Base-by-base conservation (phyloP, 1,139 yeast genomes). In the Williopsis jadinii region DNA sequence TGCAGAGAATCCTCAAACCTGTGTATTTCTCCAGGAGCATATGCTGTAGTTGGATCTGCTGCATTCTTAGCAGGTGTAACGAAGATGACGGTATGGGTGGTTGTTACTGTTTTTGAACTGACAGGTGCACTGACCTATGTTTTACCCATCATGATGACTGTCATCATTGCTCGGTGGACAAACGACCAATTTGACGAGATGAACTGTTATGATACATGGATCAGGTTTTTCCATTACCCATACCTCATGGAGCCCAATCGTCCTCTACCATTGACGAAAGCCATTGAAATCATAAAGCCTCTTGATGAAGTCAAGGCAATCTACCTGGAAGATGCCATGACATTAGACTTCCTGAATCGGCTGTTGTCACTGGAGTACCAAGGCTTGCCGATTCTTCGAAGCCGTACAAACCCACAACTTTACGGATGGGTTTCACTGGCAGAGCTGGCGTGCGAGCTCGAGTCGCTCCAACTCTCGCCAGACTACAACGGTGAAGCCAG, bases 41-140 rank as follows among this genome's bases (percentile, higher is more conserved):
- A 85, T 59, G 92, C 95, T 0, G 80, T 87, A 43, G 75, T 87
- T 26, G 96, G 96, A 2, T 95, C 96, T 1, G 95, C 92, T 0
- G 87, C 95, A 1, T 87, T 94, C 2, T 68, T 87, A 30, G 79
- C 92, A 50, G 96, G 96, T 3, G 84, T 84, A 11, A 86, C 95
- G 1, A 83, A 86, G 51, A 68, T 87, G 54, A 85, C 95, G 0
- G 86, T 86, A 1, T 80, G 95, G 1, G 88, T 86, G 8, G 95
- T 84, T 2, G 86, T 87, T 12, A 80, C 88, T 30, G 80, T 87
- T 80, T 87, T 87, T 63, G 96, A 87, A 59, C 67, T 86, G 36
- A 85, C 95, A 0, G 95, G 95, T 8, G 95, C 95, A 0, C 64
- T 84, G 36, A 73, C 84, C 26, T 86, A 83, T 57, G 84, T 86